A percentile compares a stretch with the other conserved stretches of the same genome.
Conservation (phyloP, 257 asterid genomes). For the Penstemon newberryi region DNA sequence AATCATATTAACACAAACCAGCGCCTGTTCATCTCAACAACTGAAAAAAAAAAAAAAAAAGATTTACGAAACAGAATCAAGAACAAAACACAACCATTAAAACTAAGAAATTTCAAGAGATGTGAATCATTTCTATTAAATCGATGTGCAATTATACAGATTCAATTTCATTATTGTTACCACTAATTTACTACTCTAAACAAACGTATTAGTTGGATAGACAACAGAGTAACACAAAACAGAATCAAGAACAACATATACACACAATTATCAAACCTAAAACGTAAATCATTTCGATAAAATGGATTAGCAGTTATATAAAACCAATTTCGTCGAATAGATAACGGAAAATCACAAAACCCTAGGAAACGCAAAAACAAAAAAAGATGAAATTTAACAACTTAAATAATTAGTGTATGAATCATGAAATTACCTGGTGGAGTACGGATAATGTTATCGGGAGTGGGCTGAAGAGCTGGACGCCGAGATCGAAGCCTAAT, state of each 20-base stretch:
- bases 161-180: neutral
- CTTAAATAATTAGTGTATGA: too few species aligned
- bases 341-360: neutral
- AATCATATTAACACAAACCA: too few species aligned
- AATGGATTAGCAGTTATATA: too few species aligned
- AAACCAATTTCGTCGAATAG: too few species aligned
- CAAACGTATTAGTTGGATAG: too few species aligned
- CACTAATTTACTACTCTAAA: too few species aligned
- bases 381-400: too few species aligned
- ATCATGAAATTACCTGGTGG: conserved; percentile 51
- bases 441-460: conserved; percentile 34
- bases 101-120: too few species aligned
- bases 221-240: neutral
- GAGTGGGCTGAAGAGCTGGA: conserved; percentile 49
- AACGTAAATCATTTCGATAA: too few species aligned
- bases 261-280: too few species aligned
- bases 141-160: neutral
- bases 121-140: neutral
- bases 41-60: too few species aligned
- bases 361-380: neutral
- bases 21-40: too few species aligned
- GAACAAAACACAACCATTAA: neutral
- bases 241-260: neutral
- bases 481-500: conserved; percentile 67
- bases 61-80: conserved; percentile 1